Base-by-base conservation (phyloP, 2,329 filamentous ascomycete genomes). In the Emergomyces pasteurianus region DNA sequence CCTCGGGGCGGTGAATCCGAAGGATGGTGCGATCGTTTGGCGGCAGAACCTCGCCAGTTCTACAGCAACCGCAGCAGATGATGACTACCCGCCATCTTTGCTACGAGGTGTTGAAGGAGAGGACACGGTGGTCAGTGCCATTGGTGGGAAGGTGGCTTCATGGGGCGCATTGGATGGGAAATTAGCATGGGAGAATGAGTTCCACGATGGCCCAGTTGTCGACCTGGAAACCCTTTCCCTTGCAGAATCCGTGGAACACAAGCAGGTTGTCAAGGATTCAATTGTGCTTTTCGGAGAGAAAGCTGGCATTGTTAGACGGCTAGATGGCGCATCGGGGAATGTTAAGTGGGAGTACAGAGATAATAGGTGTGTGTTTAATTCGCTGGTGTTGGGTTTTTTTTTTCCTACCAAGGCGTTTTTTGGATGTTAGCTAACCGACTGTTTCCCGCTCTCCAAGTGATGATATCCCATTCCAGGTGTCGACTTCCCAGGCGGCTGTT, bases 81-180 rank as follows among this genome's bases (percentile, higher is more conserved):
- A 84, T 68, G 31, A 10, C 9, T 9, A 16, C 2, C 28, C 31
- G 9, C 23, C 21, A 14, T 28, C 36, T 40, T 23, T 42, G 34
- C 74, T 95, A 66, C 81, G 88, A 64, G 85, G 88, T n/a, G 85
- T 85, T n/a, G 86, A 91, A 65, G 88, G 86, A 62, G 87, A 92
- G 71, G 85, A 87, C 66, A 87, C 86, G 71, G 78, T 97, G 21
- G 82, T 91, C 43, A 88, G 87, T 66, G 91, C 87, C 1, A 76
- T 86, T 43, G 90, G 87, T 18, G 79, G 80, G 64, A 81, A 83
- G 56, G 84, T 96, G 34, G 83, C 87, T 59, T 83, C 88, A 16
- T 97, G 92, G 92, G 87, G 90, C 75, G 90, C 90, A 42, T 79
- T 87, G 56, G 89, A 87, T 67, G 94, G 94, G 34, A 85, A 88